Base-by-base conservation (phyloP, 2,329 filamentous ascomycete species). In the Exophiala oligosperma region DNA sequence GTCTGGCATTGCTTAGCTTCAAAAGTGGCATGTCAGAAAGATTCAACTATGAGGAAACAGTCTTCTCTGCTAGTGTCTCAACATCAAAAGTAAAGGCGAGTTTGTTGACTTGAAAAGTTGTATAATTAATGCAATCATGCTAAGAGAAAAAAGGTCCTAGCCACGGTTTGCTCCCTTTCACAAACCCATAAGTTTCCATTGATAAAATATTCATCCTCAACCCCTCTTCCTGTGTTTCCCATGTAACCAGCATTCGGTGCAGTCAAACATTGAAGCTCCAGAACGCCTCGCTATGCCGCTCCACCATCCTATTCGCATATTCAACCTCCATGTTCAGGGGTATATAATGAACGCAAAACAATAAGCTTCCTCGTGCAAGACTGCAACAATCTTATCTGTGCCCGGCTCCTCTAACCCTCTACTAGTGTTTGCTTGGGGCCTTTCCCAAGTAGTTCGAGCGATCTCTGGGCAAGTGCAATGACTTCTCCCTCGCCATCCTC, bases 401-500 rank as follows among this genome's bases (percentile, higher is more conserved):
- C n/a, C 21, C 4, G 23, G 7, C n/a, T 21, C 37, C 46, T 38
- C 73, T 65, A 94, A 41, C 89, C 90, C 74, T 96, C 91, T 64
- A 94, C 91, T 65, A 95, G 87, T 49, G 87, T 81, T 58, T 78
- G 83, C 75, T 93, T 93, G 32, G 88, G 86, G 68, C 82, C 86
- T 72, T 91, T 89, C 51, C 89, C 90, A 35, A 96, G 78, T 2
- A 96, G 82, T 74, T 97, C 93, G 41, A 97, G 81, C 72, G 92
- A 97, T 67, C 92, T 85, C 69, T 93, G 89, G 24, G 94, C 93
- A 66, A 99, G 84, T 66, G 87, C 92, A 64, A 97, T 90, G 46
- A 97, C 92, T 73, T 97, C 93, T 57, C 89, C 90, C 73, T 97
- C 92, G 47, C 94, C 92, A 59, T 96, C 92, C 67, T 96, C 92